Evolutionary conservation across 2,329 filamentous ascomycete genomes (phyloP).

Genomic region (Rhynchosporium graminicola): DNA sequence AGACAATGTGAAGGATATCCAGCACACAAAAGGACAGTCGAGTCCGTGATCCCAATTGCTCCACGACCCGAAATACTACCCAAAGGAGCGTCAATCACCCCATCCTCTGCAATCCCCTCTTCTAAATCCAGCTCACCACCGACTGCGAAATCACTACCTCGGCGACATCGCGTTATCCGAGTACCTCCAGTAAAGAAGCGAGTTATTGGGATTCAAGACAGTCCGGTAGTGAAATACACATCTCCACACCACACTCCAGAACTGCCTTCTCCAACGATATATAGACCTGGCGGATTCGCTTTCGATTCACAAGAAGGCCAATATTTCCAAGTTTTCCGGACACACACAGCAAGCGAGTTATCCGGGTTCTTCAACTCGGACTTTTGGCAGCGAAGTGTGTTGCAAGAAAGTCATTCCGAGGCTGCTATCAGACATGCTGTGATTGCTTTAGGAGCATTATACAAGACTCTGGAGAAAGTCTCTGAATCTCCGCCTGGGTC

Average conservation of each 20-base stretch:
- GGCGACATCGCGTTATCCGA: slow-evolving; percentile 2
- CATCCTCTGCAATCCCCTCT: slow-evolving; percentile 12
- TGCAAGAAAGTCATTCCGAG: slow-evolving; percentile 64
- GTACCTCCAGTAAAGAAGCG: neutral
- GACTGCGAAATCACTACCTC: neutral
- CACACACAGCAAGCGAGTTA: slow-evolving; percentile 61
- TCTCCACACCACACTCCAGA: slow-evolving; percentile 13
- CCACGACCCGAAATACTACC: slow-evolving; percentile 26
- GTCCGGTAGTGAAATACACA: neutral
- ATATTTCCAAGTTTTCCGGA: slow-evolving; percentile 64
- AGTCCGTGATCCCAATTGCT: slow-evolving; percentile 32
- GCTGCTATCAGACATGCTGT: slow-evolving; percentile 64
- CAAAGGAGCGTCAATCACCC: slow-evolving; percentile 10
- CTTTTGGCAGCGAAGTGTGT: slow-evolving; percentile 64
- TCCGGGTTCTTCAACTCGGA: slow-evolving; percentile 67
- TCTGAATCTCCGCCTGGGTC: slow-evolving; percentile 49
- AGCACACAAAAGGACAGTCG: slow-evolving; percentile 31
- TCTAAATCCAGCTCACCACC: neutral
- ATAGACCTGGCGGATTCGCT: slow-evolving; percentile 41
- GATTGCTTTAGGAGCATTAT: slow-evolving; percentile 64
- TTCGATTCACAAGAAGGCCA: slow-evolving; percentile 54
- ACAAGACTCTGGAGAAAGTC: slow-evolving; percentile 64
- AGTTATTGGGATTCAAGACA: slow-evolving; percentile 1
- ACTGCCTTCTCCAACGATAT: slow-evolving; percentile 24
- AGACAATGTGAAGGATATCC: slow-evolving; percentile 62